Percentiles rank a stretch among this genome's conserved stretches.
These are phyloP conservation scores for Chaetomiaceae sp. DNA, from an alignment of 2,329 filamentous ascomycete genomes.

Conservation along the genomic window DNA sequence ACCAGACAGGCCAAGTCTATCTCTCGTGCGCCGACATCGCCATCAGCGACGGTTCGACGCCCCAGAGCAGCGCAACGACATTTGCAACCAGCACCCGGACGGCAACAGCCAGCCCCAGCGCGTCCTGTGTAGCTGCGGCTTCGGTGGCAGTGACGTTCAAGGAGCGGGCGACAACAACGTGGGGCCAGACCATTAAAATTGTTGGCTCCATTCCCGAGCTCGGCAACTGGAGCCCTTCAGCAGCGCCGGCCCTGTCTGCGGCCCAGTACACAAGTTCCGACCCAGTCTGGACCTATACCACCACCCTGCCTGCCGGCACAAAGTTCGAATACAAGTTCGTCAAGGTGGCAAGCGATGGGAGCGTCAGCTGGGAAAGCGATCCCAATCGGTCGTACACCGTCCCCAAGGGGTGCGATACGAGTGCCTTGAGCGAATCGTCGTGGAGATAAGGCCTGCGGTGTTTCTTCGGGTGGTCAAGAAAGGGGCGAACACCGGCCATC, in stretches of 20 bases:
- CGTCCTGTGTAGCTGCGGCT: constrained; percentile 31
- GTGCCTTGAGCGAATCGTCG: constrained; percentile 23
- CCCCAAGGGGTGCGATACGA: constrained; percentile 24
- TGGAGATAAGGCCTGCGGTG: constrained; percentile 29
- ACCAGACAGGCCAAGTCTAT: constrained; percentile 51
- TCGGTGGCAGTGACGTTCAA: constrained; percentile 42
- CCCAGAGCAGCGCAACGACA: constrained; percentile 21
- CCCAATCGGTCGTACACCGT: constrained; percentile 38
- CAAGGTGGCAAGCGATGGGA: constrained; percentile 46
- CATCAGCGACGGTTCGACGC: constrained; percentile 31
- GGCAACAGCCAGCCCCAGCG: constrained; percentile 19
- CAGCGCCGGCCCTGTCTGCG: constrained; percentile 48
- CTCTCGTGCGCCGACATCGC: constrained; percentile 51
- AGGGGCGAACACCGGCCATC: no score
- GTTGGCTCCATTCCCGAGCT: constrained; percentile 42
- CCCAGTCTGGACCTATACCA: constrained; percentile 50
- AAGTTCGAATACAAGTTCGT: constrained; percentile 60
- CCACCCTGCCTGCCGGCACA: constrained; percentile 49
- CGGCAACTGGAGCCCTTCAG: constrained; percentile 46
- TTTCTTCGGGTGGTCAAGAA: no score
- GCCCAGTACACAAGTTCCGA: constrained; percentile 50
- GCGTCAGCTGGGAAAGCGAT: constrained; percentile 55
- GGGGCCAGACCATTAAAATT: constrained; percentile 48
- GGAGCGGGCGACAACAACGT: constrained; percentile 41
- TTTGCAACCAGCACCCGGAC: constrained; percentile 20